phyloP scores from a whole-genome alignment of 176 grass and related monocot species.

The Phoenix dactylifera region DNA sequence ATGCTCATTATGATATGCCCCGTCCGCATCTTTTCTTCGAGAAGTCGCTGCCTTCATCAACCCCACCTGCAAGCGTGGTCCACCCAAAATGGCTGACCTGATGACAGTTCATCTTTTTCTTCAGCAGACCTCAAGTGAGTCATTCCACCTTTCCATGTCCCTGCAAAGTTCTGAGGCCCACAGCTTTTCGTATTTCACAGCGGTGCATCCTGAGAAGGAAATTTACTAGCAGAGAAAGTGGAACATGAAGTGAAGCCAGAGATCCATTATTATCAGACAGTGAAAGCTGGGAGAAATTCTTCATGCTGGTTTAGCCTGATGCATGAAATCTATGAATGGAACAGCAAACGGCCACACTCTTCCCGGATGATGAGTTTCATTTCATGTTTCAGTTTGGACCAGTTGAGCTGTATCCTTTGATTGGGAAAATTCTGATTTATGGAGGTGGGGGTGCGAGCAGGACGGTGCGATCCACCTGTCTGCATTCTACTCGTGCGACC shows the following conservation, averaged over 20 bases:
- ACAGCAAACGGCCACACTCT: too few species aligned
- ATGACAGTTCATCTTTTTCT: slow-evolving; percentile 24
- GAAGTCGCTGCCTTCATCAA: slow-evolving; percentile 33
- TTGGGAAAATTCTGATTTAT: too few species aligned
- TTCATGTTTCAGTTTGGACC: too few species aligned
- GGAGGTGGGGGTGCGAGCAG: too few species aligned
- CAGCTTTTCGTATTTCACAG: slow-evolving; percentile 21
- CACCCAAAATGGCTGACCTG: slow-evolving; percentile 23
- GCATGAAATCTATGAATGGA: too few species aligned
- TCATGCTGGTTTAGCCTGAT: too few species aligned
- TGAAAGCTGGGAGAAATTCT: too few species aligned
- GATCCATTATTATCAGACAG: too few species aligned
- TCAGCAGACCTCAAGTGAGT: slow-evolving; percentile 3
- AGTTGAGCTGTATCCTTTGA: too few species aligned
- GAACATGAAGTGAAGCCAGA: slow-evolving; percentile 2
- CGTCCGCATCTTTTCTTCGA: background rate
- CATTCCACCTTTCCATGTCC: slow-evolving; percentile 12
- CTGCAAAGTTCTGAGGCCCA: slow-evolving; percentile 13
- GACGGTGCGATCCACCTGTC: too few species aligned
- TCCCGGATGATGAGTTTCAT: too few species aligned
- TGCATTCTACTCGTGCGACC: too few species aligned
- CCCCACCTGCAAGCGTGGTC: slow-evolving; percentile 29
- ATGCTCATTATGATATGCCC: slow-evolving; percentile 32
- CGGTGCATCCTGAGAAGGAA: slow-evolving; percentile 25
- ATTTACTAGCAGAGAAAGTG: slow-evolving; percentile 5